A percentile compares a stretch with the other conserved stretches of the same genome.
These are phyloP conservation scores for Magnusiomyces fungicola DNA, from an alignment of 1,139 yeast species.

Conservation along the genomic window DNA sequence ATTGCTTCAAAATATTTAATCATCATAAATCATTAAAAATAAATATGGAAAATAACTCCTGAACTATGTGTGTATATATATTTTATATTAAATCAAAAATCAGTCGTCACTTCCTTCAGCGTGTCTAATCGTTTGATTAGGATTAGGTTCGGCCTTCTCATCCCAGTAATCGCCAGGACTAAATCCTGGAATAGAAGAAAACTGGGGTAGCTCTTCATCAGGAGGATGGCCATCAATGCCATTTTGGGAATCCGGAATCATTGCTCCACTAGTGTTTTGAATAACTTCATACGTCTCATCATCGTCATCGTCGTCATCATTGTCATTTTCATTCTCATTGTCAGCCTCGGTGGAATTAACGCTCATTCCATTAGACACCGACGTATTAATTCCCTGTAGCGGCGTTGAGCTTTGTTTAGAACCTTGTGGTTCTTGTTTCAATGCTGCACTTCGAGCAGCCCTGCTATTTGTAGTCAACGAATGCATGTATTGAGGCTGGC, in stretches of 20 bases:
- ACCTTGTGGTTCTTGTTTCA: neutral
- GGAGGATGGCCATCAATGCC: neutral
- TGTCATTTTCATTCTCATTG: slow-evolving; percentile 1
- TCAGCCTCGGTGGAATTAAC: neutral
- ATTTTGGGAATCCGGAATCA: neutral
- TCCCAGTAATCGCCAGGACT: slow-evolving; percentile 30
- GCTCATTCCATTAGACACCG: neutral
- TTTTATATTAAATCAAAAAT: too few species aligned
- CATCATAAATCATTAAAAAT: too few species aligned
- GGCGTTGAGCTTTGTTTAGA: neutral
- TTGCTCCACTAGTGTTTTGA: neutral
- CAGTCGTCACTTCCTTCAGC: too few species aligned
- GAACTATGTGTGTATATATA: too few species aligned
- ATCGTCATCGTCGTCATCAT: slow-evolving; percentile 14
- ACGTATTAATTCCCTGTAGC: neutral
- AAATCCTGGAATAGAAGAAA: slow-evolving; percentile 26
- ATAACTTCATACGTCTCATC: slow-evolving; percentile 11
- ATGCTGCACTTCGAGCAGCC: neutral
- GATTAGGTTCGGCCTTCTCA: slow-evolving; percentile 21
- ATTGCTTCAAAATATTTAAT: too few species aligned
- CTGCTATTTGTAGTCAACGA: neutral
- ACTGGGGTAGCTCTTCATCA: slow-evolving; percentile 13
- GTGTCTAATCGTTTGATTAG: too few species aligned
- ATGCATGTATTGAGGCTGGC: neutral
- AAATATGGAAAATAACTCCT: too few species aligned